These are phyloP conservation scores for Schwanniomyces polymorphus DNA, from an alignment of 805 yeast genomes.

Conservation along the genomic window DNA sequence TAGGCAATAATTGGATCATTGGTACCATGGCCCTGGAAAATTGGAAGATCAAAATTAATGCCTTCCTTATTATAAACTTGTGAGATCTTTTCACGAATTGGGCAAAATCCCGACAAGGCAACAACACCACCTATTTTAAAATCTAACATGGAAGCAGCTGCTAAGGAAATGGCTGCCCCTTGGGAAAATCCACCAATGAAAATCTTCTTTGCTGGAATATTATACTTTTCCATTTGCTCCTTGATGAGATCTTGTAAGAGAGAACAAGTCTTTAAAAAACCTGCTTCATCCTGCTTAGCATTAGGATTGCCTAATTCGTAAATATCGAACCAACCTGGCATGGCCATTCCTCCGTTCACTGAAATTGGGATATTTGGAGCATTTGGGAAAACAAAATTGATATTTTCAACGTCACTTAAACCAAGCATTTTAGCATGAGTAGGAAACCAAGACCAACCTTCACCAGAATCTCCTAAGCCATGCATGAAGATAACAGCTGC, in stretches of 20 bases:
- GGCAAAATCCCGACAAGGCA: constrained; percentile 74
- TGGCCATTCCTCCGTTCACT: constrained; percentile 59
- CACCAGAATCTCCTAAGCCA: constrained; percentile 90
- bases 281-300: constrained; percentile 51
- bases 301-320: constrained; percentile 49
- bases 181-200: constrained; percentile 96
- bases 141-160: constrained; percentile 53
- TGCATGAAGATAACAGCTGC: constrained; percentile 76
- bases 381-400: constrained; percentile 82
- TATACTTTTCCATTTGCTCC: constrained; percentile 49
- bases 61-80: constrained; percentile 19
- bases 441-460: constrained; percentile 86
- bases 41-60: constrained; percentile 62
- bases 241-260: constrained; percentile 46
- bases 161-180: constrained; percentile 82
- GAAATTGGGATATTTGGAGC: constrained; percentile 79
- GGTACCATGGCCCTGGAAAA: constrained; percentile 89
- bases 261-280: constrained; percentile 52
- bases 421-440: constrained; percentile 40
- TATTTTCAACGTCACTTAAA: constrained; percentile 40
- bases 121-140: constrained; percentile 76
- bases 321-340: constrained; percentile 91
- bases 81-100: constrained; percentile 23
- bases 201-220: constrained; percentile 64
- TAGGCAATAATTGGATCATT: constrained; percentile 63